Base-by-base conservation (phyloP, 192 early-diverging fungal species). In the Podila epicladia region DNA sequence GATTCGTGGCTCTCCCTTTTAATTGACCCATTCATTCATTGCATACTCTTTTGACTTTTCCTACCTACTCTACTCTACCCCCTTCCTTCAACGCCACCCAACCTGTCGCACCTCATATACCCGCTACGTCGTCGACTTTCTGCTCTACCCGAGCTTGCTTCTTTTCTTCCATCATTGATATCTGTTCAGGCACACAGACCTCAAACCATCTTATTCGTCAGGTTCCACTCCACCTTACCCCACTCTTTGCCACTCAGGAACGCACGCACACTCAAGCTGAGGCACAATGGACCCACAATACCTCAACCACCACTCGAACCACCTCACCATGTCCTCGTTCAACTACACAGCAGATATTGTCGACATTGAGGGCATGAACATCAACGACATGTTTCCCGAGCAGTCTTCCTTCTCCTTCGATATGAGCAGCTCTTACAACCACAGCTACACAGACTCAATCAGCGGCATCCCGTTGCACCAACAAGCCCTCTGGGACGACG, bases 401-500 rank as follows among this genome's bases (percentile, higher is more conserved):
- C 65, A 65, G 24, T 73, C 77, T 0, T 80, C 77, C 29, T 80
- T 65, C 55, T 62, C 58, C 45, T 73, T 80, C 37, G 77, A 80
- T 33, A 50, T 80, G 60, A 80, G 71, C 49, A 64, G 48, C 51
- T 72, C 65, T 37, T 76, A 76, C 32, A 76, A 76, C 50, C 67
- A 76, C 51, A 76, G 74, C 48, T 80, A 80, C 57, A 65, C 77
- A 2, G 77, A 80, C 51, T 80, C 77, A 9, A 73, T 80, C 58
- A 72, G 70, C 1, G 77, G 77, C 11, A 69, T 80, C 48, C 77
- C 77, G 9, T 31, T 69, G 1, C 33, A 71, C 66, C 77, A 80
- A 51, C 77, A 80, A 38, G 71, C 70, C 4, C 77, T 80, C 58
- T 80, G 77, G 77, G 77, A 80, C 24, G 77, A 80, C 33, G 77